These are phyloP conservation scores for Neurospora sp. DNA, from an alignment of 495 filamentous ascomycete species.

Conservation along the genomic window DNA sequence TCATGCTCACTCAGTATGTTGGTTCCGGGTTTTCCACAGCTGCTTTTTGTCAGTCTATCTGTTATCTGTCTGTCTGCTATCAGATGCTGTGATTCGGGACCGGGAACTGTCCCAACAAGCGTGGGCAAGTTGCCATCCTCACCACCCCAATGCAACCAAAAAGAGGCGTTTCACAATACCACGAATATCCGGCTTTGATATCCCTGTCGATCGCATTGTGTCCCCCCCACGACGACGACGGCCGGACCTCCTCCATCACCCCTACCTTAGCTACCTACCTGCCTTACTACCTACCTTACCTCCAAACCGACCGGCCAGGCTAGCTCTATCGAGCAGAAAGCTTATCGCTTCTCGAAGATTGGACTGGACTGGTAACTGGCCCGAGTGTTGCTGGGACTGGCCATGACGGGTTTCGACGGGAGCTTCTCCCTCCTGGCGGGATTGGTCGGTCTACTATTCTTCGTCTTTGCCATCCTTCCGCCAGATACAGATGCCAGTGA, in stretches of 20 bases:
- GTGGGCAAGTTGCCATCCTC: not conserved
- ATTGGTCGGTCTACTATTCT: not conserved
- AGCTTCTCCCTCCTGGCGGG: not conserved
- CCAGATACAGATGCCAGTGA: not conserved
- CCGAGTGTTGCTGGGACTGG: too few species aligned
- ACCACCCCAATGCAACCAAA: not conserved
- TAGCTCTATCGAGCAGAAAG: not conserved
- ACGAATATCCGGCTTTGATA: not conserved
- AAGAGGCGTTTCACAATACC: not conserved
- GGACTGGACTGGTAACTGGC: not conserved
- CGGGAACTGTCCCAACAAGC: not conserved
- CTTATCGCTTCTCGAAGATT: not conserved
- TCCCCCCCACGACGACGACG: not conserved
- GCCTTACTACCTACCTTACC: not conserved
- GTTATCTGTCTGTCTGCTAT: not conserved
- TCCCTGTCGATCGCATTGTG: not conserved
- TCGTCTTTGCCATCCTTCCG: not conserved
- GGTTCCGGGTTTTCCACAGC: not conserved
- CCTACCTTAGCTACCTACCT: not conserved
- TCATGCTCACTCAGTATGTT: not conserved
- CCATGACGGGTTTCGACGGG: not conserved
- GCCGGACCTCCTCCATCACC: not conserved
- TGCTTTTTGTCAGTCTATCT: not conserved
- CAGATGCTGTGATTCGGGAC: not conserved
- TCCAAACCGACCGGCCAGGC: not conserved